phyloP scores from a whole-genome alignment of 1,284 basidiomycete genomes.

The Coriolopsis trogii region DNA sequence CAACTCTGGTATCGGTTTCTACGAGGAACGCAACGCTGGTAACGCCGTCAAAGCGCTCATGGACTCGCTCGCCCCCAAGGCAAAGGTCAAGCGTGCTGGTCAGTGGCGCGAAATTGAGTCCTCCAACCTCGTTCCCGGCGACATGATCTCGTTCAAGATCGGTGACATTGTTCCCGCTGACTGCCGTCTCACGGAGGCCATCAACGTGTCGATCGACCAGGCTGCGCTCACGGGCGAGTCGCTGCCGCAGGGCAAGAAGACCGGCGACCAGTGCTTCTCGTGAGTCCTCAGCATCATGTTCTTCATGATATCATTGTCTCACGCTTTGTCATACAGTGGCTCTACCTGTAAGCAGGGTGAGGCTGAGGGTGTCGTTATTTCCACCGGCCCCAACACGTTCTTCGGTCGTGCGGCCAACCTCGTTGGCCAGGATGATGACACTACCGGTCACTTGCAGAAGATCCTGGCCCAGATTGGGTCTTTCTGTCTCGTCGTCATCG shows the following conservation, averaged over 20 bases:
- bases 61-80: conserved; percentile 98
- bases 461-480: conserved; percentile 95
- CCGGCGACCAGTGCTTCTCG: conserved; percentile 96
- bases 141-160: conserved; percentile 95
- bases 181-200: conserved; percentile 91
- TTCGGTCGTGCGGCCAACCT: conserved; percentile 95
- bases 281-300: conserved; percentile 45
- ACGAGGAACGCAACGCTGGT: conserved; percentile 96
- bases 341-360: conserved; percentile 98
- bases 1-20: conserved; percentile 98
- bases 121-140: conserved; percentile 87
- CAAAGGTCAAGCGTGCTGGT: conserved; percentile 86
- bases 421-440: conserved; percentile 95
- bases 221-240: conserved; percentile 97
- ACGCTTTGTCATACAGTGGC: conserved; percentile 55
- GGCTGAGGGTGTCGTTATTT: conserved; percentile 96
- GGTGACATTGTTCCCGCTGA: conserved; percentile 97
- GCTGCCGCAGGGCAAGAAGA: conserved; percentile 88
- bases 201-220: conserved; percentile 97
- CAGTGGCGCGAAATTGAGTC: conserved; percentile 90
- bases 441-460: conserved; percentile 96
- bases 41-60: conserved; percentile 99
- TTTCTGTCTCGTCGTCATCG: conserved; percentile 93
- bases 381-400: conserved; percentile 95
- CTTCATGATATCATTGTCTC: conserved; percentile 14